Conservation (phyloP, 768 basidiomycete genomes). For the Galerina marginata region DNA sequence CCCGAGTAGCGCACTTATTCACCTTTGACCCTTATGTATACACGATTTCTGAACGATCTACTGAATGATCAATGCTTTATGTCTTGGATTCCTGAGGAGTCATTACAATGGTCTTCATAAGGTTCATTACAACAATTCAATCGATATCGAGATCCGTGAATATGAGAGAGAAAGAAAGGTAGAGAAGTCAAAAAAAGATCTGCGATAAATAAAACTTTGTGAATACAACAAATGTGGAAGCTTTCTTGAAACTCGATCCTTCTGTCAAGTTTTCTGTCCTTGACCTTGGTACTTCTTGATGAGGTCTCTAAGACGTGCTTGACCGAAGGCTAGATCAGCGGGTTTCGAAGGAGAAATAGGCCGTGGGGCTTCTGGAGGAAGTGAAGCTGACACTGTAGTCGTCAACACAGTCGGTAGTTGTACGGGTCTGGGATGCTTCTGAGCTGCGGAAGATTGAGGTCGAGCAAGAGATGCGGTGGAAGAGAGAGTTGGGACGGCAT, state of each 20-base stretch:
- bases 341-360: slow-evolving; percentile 31
- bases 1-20: no score
- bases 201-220: background rate
- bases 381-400: slow-evolving; percentile 13
- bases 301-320: slow-evolving; percentile 75
- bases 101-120: slow-evolving; percentile 19
- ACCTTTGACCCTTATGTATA: no score
- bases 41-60: no score
- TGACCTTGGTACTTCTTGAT: slow-evolving; percentile 80
- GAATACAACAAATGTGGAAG: slow-evolving; percentile 2
- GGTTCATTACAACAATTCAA: slow-evolving; percentile 23
- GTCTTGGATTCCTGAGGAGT: background rate
- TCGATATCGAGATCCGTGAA: slow-evolving; percentile 12
- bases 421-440: slow-evolving; percentile 16
- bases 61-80: background rate
- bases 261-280: slow-evolving; percentile 20
- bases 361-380: slow-evolving; percentile 21
- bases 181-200: slow-evolving; percentile 4
- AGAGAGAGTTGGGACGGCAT: slow-evolving; percentile 74
- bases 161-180: slow-evolving; percentile 4
- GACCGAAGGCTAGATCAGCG: slow-evolving; percentile 72
- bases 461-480: slow-evolving; percentile 79
- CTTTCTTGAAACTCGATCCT: no score
- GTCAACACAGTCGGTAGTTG: slow-evolving; percentile 37
- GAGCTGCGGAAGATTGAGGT: slow-evolving; percentile 21